Base-by-base conservation (phyloP, 192 early-diverging fungal species). In the Coemansia sp. region DNA sequence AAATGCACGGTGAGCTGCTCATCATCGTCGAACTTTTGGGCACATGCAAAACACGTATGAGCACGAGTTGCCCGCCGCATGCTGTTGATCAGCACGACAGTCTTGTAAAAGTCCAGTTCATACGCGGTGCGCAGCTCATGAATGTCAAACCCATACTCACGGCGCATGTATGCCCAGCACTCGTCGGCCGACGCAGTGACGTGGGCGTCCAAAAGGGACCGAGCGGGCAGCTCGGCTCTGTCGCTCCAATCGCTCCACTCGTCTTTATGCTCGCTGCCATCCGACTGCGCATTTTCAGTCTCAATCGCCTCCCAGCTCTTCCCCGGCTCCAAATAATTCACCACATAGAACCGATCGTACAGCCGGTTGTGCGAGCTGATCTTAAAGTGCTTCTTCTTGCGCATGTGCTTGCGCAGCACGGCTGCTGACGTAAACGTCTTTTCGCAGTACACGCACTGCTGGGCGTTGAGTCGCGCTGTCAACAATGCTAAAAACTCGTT, bases 351-450 rank as follows among this genome's bases (percentile, higher is more conserved):
- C 19, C 90, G 89, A 71, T 97, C 95, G 48, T 97, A 97, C 39
- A 90, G 82, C 49, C 86, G 86, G 81, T 97, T 97, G 27, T 87
- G 87, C 21, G 94, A 86, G 61, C 89, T 91, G 73, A 97, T 93
- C 76, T 93, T 91, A 74, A 97, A 97, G 76, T 97, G 95, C 83
- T 93, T 95, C 88, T 96, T 97, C 80, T 97, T 97, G 68, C 95
- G 90, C 95, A 97, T 97, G 61, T 97, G 95, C 76, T 94, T 93
- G 57, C 95, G 86, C 65, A 97, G 81, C 19, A 95, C 93, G 0
- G 91, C 90, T 10, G 87, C 81, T 10, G 91, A 88, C 19, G 91
- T 93, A 71, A 95, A 97, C 14, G 85, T 89, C 77, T 93, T 93
- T 77, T 97, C 95, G 74, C 95, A 97, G 77, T 95, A 97, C 53